Percentiles rank a stretch among this genome's conserved stretches.
phyloP scores from a whole-genome alignment of 257 asterid genomes.

The Nicotiana undulata region DNA sequence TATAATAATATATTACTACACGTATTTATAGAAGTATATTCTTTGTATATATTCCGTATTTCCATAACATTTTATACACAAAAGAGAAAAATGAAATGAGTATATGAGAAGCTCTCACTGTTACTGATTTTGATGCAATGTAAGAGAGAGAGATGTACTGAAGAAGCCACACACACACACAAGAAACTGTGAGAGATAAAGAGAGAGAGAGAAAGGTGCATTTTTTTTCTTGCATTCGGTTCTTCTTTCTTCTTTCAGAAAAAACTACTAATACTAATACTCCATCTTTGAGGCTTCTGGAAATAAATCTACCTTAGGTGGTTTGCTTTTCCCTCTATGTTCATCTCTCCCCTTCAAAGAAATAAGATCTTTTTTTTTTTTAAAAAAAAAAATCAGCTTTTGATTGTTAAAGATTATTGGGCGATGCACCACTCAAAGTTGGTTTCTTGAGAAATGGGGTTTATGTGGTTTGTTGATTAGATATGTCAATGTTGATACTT shows the following conservation, averaged over 20 bases:
- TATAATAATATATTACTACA: too few species aligned
- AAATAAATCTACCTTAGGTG: constrained; percentile 35
- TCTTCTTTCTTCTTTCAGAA: constrained; percentile 12
- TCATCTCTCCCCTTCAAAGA: neutral
- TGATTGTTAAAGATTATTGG: neutral
- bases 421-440: neutral
- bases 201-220: constrained; percentile 22
- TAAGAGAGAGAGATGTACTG: constrained; percentile 29
- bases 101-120: constrained; percentile 60
- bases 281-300: constrained; percentile 22
- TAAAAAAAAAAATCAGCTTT: neutral
- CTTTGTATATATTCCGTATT: neutral
- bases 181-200: constrained; percentile 9
- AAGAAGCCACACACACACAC: constrained; percentile 36
- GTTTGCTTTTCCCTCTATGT: constrained; percentile 19
- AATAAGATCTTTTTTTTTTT: neutral
- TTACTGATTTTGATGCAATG: constrained; percentile 64
- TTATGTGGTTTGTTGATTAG: neutral
- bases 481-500: neutral
- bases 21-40: neutral
- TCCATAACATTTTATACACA: neutral
- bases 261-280: neutral
- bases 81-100: constrained; percentile 16
- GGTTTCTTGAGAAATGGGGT: neutral
- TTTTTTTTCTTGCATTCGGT: constrained; percentile 10